Percentiles rank a stretch among this genome's conserved stretches.
These are phyloP conservation scores for Fusarium brachygibbosum DNA, from an alignment of 2,329 filamentous ascomycete species.

Conservation along the genomic window DNA sequence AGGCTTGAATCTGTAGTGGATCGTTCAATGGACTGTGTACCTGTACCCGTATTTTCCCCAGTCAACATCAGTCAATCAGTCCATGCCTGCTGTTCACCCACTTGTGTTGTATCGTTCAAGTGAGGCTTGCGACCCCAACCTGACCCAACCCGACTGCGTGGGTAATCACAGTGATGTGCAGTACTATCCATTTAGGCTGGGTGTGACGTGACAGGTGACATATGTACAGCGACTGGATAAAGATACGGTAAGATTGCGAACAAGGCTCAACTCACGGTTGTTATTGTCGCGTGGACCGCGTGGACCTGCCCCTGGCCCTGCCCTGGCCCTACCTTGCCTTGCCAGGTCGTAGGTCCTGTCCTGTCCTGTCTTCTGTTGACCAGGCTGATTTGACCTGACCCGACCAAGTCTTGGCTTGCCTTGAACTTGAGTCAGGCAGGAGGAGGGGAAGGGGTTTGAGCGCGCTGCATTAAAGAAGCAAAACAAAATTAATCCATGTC, in stretches of 20 bases:
- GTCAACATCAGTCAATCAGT: not conserved
- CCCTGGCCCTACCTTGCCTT: not conserved
- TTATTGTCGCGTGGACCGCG: constrained; percentile 4
- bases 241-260: constrained; percentile 9
- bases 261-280: constrained; percentile 15
- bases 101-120: not conserved
- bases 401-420: constrained; percentile 1
- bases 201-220: constrained; percentile 11
- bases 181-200: constrained; percentile 1
- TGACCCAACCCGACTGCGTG: constrained; percentile 5
- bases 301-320: constrained; percentile 3
- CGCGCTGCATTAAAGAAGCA: constrained; percentile 10
- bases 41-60: not conserved
- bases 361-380: not conserved
- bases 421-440: constrained; percentile 21
- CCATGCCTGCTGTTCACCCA: not conserved
- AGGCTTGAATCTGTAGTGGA: not conserved
- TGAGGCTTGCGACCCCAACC: constrained; percentile 1
- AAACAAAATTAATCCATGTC: constrained; percentile 4
- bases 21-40: not conserved
- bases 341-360: not conserved
- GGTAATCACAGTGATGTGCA: constrained; percentile 11
- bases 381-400: not conserved
- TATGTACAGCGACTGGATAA: not conserved
- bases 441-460: constrained; percentile 11